Percentiles rank a stretch among this genome's conserved stretches.
phyloP scores from a whole-genome alignment of 2,329 filamentous ascomycete genomes.

The Trichophyton benhamiae region DNA sequence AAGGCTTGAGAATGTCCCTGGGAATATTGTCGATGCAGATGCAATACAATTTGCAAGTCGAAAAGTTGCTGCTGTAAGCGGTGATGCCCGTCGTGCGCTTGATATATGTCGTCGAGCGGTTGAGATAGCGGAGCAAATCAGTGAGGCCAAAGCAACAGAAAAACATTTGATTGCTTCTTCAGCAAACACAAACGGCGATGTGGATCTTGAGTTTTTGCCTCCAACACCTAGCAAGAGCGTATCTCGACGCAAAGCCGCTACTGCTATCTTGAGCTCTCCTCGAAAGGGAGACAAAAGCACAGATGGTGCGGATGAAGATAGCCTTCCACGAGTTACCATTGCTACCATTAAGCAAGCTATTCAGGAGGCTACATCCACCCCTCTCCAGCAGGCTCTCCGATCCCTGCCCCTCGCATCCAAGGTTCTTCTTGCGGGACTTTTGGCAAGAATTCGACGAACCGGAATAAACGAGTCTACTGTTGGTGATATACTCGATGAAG shows the following conservation, averaged over 20 bases:
- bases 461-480: constrained; percentile 79
- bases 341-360: constrained; percentile 89
- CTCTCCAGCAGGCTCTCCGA: constrained; percentile 77
- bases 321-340: constrained; percentile 62
- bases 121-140: constrained; percentile 76
- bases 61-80: constrained; percentile 92
- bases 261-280: background rate
- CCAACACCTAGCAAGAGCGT: constrained; percentile 34
- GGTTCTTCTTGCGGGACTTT: constrained; percentile 69
- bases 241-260: constrained; percentile 11
- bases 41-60: constrained; percentile 92
- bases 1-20: constrained; percentile 76
- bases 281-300: background rate
- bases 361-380: constrained; percentile 84
- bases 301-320: constrained; percentile 7
- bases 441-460: constrained; percentile 66
- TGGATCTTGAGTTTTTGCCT: constrained; percentile 27
- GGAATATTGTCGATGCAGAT: constrained; percentile 80
- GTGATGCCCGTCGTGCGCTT: constrained; percentile 79
- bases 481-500: constrained; percentile 81
- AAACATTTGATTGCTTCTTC: constrained; percentile 9
- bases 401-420: constrained; percentile 71
- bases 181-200: constrained; percentile 12
- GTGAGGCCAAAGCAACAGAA: constrained; percentile 22
- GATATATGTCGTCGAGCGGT: constrained; percentile 94